These are phyloP conservation scores for Debaryomyces prosopidis DNA, from an alignment of 805 yeast species.

Conservation along the genomic window DNA sequence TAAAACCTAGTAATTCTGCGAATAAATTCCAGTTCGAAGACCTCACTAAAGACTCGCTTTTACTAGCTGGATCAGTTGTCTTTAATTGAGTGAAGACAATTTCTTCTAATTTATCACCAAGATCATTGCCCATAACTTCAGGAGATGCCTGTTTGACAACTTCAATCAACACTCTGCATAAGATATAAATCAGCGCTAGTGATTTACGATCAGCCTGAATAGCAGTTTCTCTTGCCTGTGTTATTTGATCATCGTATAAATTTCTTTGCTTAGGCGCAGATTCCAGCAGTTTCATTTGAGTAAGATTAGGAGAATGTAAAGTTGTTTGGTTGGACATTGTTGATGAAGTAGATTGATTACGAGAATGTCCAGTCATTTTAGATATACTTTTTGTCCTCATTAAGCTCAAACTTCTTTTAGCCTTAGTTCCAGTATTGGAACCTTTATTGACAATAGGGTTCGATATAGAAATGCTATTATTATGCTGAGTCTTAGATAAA, in stretches of 20 bases:
- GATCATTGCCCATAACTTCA: conserved; percentile 72
- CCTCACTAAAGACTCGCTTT: conserved; percentile 62
- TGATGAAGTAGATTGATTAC: conserved; percentile 52
- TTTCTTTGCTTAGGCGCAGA: conserved; percentile 22
- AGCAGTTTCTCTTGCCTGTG: conserved; percentile 61
- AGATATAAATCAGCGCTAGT: conserved; percentile 78
- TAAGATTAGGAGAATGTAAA: conserved; percentile 13
- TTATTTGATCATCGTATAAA: conserved; percentile 31
- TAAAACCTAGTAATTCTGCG: conserved; percentile 84
- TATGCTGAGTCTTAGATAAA: conserved; percentile 10
- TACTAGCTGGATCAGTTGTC: conserved; percentile 80
- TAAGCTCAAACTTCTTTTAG: conserved; percentile 41
- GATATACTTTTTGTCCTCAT: conserved; percentile 42
- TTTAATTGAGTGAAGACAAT: conserved; percentile 88
- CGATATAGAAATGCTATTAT: conserved; percentile 5
- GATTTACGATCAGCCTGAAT: conserved; percentile 86
- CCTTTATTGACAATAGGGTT: conserved; percentile 15
- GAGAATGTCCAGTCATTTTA: conserved; percentile 39
- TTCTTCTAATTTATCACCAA: conserved; percentile 84
- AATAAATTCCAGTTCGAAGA: conserved; percentile 93
- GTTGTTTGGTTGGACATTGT: conserved; percentile 17
- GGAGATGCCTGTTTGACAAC: conserved; percentile 84
- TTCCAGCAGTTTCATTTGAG: conserved; percentile 10
- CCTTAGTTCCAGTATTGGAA: conserved; percentile 12
- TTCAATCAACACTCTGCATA: conserved; percentile 90